Conservation (phyloP, 2,329 filamentous ascomycete species). For the Fusarium euwallaceae region DNA sequence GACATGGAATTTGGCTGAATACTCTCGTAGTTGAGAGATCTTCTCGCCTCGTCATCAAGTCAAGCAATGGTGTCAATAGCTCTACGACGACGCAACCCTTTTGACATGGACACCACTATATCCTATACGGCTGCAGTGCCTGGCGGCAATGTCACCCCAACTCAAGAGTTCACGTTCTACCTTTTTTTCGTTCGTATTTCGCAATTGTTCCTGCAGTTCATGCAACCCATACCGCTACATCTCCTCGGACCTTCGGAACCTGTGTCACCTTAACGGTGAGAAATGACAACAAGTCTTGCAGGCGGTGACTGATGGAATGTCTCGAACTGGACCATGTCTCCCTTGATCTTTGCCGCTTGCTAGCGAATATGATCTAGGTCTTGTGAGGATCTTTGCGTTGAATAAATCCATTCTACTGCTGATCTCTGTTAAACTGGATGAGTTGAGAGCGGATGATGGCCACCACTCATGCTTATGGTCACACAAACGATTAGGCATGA, state of each 20-base stretch:
- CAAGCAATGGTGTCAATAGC: slow-evolving; percentile 4
- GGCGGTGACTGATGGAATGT: not conserved
- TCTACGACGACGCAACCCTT: not conserved
- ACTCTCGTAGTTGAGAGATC: not conserved
- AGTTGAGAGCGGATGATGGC: not conserved
- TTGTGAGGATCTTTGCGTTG: not conserved
- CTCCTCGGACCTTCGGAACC: not conserved
- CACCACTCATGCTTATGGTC: not conserved
- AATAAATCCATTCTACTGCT: not conserved
- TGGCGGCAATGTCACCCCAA: not conserved
- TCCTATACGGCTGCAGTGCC: not conserved
- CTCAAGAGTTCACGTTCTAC: not conserved
- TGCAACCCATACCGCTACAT: not conserved
- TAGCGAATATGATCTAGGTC: no score
- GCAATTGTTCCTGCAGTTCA: slow-evolving; percentile 8
- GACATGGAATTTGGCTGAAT: not conserved
- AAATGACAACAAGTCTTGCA: not conserved
- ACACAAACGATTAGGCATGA: not conserved
- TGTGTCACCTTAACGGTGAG: not conserved
- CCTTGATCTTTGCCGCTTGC: not conserved
- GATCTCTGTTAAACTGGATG: not conserved
- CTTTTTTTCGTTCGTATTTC: not conserved
- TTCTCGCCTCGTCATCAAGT: not conserved
- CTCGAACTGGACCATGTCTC: not conserved
- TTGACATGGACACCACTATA: not conserved